These are phyloP conservation scores for Talinum fruticosum DNA, from an alignment of 148 eudicot genomes.

Conservation along the genomic window DNA sequence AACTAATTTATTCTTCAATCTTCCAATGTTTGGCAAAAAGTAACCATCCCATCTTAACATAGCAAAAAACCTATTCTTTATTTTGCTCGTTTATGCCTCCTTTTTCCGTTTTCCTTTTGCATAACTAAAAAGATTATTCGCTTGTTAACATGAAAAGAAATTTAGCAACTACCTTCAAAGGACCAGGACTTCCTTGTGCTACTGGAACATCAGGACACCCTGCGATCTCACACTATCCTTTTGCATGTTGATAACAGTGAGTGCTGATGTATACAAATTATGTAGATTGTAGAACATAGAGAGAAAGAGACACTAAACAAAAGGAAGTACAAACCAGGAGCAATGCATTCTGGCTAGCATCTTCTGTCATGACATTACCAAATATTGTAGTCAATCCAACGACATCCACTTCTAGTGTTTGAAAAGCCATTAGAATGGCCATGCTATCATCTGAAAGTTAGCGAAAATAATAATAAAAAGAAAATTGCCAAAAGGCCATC, in stretches of 20 bases:
- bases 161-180: conserved; percentile 62
- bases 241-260: conserved; percentile 43
- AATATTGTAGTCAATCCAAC: conserved; percentile 85
- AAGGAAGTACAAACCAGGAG: conserved; percentile 55
- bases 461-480: too few relatives aligned
- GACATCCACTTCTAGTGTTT: conserved; percentile 67
- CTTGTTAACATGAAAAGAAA: neutral
- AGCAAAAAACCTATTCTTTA: neutral
- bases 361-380: conserved; percentile 75
- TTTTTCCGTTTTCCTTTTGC: neutral
- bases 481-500: neutral
- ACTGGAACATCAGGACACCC: conserved; percentile 82
- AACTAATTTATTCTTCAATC: neutral
- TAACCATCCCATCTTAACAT: neutral
- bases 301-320: neutral
- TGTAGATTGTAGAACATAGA: neutral
- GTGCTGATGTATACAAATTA: conserved; percentile 26
- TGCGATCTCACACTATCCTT: conserved; percentile 98
- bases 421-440: conserved; percentile 90
- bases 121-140: neutral
- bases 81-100: neutral
- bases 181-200: conserved; percentile 79
- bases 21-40: neutral
- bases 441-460: conserved; percentile 77
- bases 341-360: conserved; percentile 78